These are phyloP conservation scores for Venturia pyrina DNA, from an alignment of 2,329 filamentous ascomycete genomes.

Conservation along the genomic window DNA sequence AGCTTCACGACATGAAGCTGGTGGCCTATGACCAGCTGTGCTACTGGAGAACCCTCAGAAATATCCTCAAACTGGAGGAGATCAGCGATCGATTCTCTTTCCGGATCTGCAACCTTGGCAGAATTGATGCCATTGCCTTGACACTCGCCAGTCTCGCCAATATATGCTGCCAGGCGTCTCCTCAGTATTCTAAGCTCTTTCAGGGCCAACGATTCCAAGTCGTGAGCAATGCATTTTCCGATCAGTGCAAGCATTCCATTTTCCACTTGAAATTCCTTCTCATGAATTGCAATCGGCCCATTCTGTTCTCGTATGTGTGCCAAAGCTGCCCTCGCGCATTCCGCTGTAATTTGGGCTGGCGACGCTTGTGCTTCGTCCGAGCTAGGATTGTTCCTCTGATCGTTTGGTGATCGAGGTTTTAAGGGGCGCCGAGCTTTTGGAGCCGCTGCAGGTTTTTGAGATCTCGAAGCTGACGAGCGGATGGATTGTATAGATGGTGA, in stretches of 20 bases:
- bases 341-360: neutral
- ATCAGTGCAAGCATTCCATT: constrained; percentile 61
- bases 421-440: neutral
- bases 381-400: constrained; percentile 18
- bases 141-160: constrained; percentile 14
- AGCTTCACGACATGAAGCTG: constrained; percentile 58
- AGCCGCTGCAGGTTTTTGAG: neutral
- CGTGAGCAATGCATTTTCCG: constrained; percentile 54
- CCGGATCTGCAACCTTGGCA: neutral
- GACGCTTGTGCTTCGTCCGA: neutral
- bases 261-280: constrained; percentile 53
- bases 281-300: constrained; percentile 13
- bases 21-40: constrained; percentile 49
- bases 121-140: neutral
- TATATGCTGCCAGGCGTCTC: constrained; percentile 42
- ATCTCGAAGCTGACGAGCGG: neutral
- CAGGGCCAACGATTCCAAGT: constrained; percentile 56
- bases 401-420: constrained; percentile 33
- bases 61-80: constrained; percentile 51
- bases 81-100: constrained; percentile 42
- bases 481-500: neutral
- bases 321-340: constrained; percentile 12
- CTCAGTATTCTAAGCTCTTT: constrained; percentile 61
- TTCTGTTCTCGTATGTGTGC: constrained; percentile 12
- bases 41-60: constrained; percentile 21